These are phyloP conservation scores for Salix koriyanagi DNA, from an alignment of 345 rosid genomes.

Conservation along the genomic window DNA sequence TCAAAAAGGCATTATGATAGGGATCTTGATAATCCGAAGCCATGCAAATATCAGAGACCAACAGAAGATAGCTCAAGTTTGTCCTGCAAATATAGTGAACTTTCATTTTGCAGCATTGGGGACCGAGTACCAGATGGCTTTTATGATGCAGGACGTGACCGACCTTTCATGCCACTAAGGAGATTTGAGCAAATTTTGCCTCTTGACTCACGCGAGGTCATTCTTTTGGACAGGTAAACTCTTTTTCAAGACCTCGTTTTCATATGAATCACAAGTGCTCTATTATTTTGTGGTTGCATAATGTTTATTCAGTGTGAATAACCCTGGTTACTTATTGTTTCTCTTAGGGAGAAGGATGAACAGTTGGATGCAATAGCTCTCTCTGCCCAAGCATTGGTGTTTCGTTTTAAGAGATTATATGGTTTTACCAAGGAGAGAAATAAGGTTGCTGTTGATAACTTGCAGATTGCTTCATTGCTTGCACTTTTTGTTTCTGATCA, in stretches of 20 bases:
- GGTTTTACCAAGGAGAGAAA: slow-evolving; percentile 41
- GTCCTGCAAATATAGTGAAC: slow-evolving; percentile 59
- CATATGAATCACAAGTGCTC: neutral
- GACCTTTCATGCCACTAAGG: slow-evolving; percentile 68
- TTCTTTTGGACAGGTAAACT: slow-evolving; percentile 85
- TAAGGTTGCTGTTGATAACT: slow-evolving; percentile 38
- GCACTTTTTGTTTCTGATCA: slow-evolving; percentile 95
- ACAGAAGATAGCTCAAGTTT: slow-evolving; percentile 38
- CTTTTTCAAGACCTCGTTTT: neutral
- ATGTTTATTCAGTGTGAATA: neutral
- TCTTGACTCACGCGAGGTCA: slow-evolving; percentile 89
- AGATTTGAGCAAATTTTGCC: slow-evolving; percentile 56
- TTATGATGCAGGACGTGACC: slow-evolving; percentile 96
- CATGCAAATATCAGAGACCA: slow-evolving; percentile 65
- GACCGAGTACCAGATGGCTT: slow-evolving; percentile 85
- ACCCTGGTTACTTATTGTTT: neutral
- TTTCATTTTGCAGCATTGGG: slow-evolving; percentile 69
- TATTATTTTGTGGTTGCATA: neutral
- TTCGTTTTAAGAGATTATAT: slow-evolving; percentile 49
- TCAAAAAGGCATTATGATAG: slow-evolving; percentile 68
- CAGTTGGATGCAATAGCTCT: slow-evolving; percentile 69
- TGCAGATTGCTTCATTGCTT: slow-evolving; percentile 69
- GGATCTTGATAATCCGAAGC: slow-evolving; percentile 81
- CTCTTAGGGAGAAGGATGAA: slow-evolving; percentile 73
- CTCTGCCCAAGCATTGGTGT: slow-evolving; percentile 66